Percentiles rank a stretch among this genome's conserved stretches.
These are phyloP conservation scores for Tulasnella sp. DNA, from an alignment of 768 basidiomycete species.

Conservation along the genomic window DNA sequence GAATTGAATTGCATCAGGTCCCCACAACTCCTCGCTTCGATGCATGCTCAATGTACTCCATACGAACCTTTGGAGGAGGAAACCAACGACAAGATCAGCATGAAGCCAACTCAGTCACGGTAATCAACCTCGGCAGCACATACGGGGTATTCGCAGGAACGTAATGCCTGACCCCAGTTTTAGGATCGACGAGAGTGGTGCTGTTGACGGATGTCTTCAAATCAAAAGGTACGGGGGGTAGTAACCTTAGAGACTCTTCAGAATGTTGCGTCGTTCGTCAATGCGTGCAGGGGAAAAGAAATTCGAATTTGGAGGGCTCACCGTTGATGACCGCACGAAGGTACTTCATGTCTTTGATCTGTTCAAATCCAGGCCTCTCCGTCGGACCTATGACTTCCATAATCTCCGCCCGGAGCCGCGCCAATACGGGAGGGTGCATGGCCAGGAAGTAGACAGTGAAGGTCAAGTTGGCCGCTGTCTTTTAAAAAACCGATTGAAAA, in stretches of 20 bases:
- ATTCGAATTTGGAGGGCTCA: constrained; percentile 19
- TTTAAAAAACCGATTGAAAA: neutral
- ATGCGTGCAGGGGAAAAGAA: neutral
- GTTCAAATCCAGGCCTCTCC: constrained; percentile 40
- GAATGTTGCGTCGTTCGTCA: neutral
- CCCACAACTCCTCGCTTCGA: constrained; percentile 44
- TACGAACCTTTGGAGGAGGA: neutral
- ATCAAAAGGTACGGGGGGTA: constrained; percentile 33
- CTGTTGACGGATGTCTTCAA: neutral
- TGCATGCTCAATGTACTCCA: neutral
- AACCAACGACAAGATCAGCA: neutral
- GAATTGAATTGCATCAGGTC: constrained; percentile 62
- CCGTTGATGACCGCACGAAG: constrained; percentile 56
- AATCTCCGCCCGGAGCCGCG: constrained; percentile 41
- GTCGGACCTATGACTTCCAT: constrained; percentile 34
- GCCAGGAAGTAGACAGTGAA: constrained; percentile 46
- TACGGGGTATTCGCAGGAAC: constrained; percentile 7
- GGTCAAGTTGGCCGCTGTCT: constrained; percentile 40
- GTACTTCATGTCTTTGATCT: constrained; percentile 47
- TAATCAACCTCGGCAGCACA: neutral
- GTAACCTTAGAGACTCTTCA: constrained; percentile 41
- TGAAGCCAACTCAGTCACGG: neutral
- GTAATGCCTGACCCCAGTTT: constrained; percentile 5
- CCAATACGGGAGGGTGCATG: constrained; percentile 37
- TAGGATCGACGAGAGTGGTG: neutral